Conservation (phyloP, 2,329 filamentous ascomycete genomes). For the Pestalotiopsis sp. region DNA sequence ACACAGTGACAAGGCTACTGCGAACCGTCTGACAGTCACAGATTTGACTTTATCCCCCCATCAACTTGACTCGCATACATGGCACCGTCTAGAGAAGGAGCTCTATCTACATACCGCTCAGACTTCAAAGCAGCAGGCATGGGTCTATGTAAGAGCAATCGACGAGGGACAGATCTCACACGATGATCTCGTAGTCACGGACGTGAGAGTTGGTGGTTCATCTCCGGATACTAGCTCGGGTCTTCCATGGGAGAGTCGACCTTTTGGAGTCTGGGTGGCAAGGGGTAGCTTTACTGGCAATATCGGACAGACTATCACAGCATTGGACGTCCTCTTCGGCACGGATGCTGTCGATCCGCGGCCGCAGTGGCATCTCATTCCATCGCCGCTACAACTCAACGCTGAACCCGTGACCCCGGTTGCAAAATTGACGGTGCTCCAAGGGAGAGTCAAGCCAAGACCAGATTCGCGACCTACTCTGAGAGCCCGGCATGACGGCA, state of each 20-base stretch:
- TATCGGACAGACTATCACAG: constrained; percentile 53
- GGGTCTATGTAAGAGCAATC: constrained; percentile 64
- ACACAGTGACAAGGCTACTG: background rate
- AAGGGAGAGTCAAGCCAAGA: constrained; percentile 26
- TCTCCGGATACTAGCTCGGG: constrained; percentile 31
- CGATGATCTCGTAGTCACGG: constrained; percentile 63
- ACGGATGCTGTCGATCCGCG: constrained; percentile 34
- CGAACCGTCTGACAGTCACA: background rate
- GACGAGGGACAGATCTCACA: constrained; percentile 65
- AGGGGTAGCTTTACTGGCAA: constrained; percentile 45
- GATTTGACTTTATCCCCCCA: background rate
- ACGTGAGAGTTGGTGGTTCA: constrained; percentile 61
- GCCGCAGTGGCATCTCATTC: constrained; percentile 35
- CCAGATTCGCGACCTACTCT: constrained; percentile 29
- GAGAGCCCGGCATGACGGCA: constrained; percentile 68
- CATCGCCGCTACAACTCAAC: constrained; percentile 36
- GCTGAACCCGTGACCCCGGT: constrained; percentile 32
- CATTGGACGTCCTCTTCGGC: constrained; percentile 70
- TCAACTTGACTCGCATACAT: constrained; percentile 32
- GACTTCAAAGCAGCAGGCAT: constrained; percentile 64
- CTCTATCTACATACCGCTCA: constrained; percentile 66
- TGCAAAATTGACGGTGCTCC: constrained; percentile 37
- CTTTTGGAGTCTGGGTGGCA: constrained; percentile 67
- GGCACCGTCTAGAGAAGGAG: constrained; percentile 71
- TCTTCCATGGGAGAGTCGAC: constrained; percentile 61